phyloP scores from a whole-genome alignment of 106 monocot species.

The Dendrobium chrysotoxum region DNA sequence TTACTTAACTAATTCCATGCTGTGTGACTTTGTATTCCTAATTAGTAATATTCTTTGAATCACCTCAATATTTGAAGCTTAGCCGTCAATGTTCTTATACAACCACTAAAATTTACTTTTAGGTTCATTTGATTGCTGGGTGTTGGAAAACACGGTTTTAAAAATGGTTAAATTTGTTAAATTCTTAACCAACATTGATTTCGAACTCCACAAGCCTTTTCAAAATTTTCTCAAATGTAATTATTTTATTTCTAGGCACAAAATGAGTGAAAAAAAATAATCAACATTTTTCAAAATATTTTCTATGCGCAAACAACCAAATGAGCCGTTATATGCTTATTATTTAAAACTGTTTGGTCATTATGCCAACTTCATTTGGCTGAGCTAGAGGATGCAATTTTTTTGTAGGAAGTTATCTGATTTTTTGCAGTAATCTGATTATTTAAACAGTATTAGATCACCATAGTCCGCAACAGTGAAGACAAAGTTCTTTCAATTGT shows the following conservation, averaged over 20 bases:
- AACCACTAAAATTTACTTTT: background rate
- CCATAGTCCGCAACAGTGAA: background rate
- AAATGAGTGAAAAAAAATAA: background rate
- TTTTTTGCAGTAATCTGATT: background rate
- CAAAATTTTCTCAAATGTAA: background rate
- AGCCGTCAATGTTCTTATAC: background rate
- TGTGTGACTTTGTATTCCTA: background rate
- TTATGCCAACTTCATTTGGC: background rate
- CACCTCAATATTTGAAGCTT: background rate
- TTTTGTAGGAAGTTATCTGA: background rate
- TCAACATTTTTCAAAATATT: background rate
- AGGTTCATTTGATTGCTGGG: background rate
- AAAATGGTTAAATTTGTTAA: background rate
- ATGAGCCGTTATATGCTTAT: background rate
- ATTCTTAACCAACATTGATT: background rate
- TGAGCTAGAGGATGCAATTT: background rate
- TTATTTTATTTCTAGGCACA: background rate
- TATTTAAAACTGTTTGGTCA: background rate
- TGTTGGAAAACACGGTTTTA: background rate
- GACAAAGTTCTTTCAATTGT: background rate
- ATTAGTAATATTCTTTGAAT: background rate
- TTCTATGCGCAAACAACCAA: background rate
- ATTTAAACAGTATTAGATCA: background rate
- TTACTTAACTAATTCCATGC: background rate
- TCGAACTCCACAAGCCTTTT: background rate